phyloP scores from a whole-genome alignment of 2,329 filamentous ascomycete species.

The Pyricularia grisea region DNA sequence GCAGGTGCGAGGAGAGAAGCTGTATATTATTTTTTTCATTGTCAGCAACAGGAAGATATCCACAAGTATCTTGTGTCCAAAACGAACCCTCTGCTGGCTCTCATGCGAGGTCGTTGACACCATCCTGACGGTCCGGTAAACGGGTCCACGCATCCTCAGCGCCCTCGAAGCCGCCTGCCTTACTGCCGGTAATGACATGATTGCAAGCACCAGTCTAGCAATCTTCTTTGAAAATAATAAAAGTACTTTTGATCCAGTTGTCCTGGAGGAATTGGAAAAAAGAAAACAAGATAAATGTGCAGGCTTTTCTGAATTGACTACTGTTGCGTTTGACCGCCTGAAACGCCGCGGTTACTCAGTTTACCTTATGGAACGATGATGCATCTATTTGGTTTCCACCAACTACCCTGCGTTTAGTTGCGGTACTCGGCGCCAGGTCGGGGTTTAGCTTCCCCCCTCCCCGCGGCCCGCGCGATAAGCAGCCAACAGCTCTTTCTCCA shows the following conservation, averaged over 20 bases:
- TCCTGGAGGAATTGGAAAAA: background rate
- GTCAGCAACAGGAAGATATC: background rate
- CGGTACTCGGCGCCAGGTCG: background rate
- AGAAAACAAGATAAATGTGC: background rate
- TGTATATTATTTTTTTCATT: constrained; percentile 24
- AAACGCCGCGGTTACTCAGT: background rate
- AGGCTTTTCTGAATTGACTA: background rate
- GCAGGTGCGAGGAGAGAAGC: constrained; percentile 71
- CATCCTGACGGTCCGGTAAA: constrained; percentile 21
- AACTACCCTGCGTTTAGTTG: background rate
- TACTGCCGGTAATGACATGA: constrained; percentile 40
- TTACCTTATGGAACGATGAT: background rate
- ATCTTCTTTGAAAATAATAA: background rate
- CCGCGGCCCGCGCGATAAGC: background rate
- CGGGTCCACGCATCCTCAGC: background rate
- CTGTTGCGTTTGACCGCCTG: background rate
- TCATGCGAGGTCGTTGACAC: constrained; percentile 41
- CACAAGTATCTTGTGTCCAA: background rate
- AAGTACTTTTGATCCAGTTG: background rate
- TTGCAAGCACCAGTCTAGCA: background rate
- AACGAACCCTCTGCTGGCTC: constrained; percentile 47
- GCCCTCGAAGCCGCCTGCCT: constrained; percentile 22
- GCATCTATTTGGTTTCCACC: background rate
- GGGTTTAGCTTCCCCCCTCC: background rate
- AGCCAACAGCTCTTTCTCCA: background rate